Evolutionary conservation across 768 basidiomycete genomes (phyloP).

Genomic region (Kwoniella dendrophila): DNA sequence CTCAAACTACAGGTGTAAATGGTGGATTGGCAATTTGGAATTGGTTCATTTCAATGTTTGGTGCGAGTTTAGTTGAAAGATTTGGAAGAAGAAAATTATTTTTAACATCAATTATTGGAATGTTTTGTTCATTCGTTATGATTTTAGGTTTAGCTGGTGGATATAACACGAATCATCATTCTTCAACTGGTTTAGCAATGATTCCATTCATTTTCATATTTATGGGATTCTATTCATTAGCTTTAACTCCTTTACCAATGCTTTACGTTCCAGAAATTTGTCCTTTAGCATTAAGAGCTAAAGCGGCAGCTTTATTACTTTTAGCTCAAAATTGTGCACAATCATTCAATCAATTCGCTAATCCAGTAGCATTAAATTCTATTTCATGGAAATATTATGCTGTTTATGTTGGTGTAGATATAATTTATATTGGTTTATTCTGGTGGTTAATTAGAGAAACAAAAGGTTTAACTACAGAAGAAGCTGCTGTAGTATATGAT

Average conservation of each 20-base stretch:
- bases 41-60: conserved; percentile 48
- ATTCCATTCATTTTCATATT: conserved; percentile 32
- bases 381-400: conserved; percentile 43
- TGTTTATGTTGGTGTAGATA: conserved; percentile 21
- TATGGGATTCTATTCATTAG: conserved; percentile 30
- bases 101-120: conserved; percentile 36
- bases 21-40: conserved; percentile 43
- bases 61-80: conserved; percentile 26
- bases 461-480: conserved; percentile 22
- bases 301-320: conserved; percentile 16
- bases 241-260: conserved; percentile 27
- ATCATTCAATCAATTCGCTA: conserved; percentile 45
- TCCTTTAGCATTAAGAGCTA: conserved; percentile 24
- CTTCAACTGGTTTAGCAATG: conserved; percentile 33
- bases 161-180: conserved; percentile 33
- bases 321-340: conserved; percentile 20
- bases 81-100: conserved; percentile 59
- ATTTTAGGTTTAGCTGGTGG: conserved; percentile 35
- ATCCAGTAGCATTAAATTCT: conserved; percentile 30
- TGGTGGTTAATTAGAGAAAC: conserved; percentile 21
- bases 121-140: conserved; percentile 27
- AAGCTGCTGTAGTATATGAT: conserved; percentile 24
- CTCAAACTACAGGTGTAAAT: conserved; percentile 48
- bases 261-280: conserved; percentile 30
- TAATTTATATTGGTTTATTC: conserved; percentile 12